phyloP scores from a whole-genome alignment of 2,329 filamentous ascomycete species.

The Sclerotinia borealis region DNA sequence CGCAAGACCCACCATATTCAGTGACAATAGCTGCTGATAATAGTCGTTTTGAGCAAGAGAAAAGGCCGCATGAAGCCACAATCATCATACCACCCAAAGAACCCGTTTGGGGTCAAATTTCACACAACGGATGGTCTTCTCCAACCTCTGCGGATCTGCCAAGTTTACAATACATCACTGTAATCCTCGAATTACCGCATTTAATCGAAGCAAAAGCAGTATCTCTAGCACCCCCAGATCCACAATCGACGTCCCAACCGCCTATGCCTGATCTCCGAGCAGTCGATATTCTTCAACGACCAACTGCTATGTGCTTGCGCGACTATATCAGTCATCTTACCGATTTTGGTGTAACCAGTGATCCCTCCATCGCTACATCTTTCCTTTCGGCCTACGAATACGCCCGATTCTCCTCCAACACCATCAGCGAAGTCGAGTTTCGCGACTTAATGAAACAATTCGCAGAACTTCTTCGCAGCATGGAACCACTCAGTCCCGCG shows the following conservation, averaged over 20 bases:
- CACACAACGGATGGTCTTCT: slow-evolving; percentile 84
- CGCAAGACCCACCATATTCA: slow-evolving; percentile 28
- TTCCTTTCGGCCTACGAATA: slow-evolving; percentile 78
- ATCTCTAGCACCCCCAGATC: slow-evolving; percentile 64
- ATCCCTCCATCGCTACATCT: slow-evolving; percentile 41
- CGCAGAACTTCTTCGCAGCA: slow-evolving; percentile 69
- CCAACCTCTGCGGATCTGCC: slow-evolving; percentile 69
- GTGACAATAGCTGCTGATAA: slow-evolving; percentile 15
- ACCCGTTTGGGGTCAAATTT: slow-evolving; percentile 69
- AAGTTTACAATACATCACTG: slow-evolving; percentile 74
- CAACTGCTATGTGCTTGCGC: slow-evolving; percentile 65
- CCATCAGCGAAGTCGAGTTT: slow-evolving; percentile 66
- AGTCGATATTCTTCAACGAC: slow-evolving; percentile 65
- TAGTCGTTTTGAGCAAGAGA: slow-evolving; percentile 9
- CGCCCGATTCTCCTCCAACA: slow-evolving; percentile 71
- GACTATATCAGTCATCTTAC: slow-evolving; percentile 72
- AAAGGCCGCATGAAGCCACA: slow-evolving; percentile 16
- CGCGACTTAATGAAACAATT: slow-evolving; percentile 77
- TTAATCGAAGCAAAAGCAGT: slow-evolving; percentile 89
- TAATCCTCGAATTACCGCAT: slow-evolving; percentile 78
- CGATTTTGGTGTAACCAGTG: slow-evolving; percentile 58
- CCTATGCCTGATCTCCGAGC: slow-evolving; percentile 58
- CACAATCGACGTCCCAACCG: slow-evolving; percentile 35
- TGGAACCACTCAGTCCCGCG: slow-evolving; percentile 46
- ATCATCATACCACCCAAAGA: slow-evolving; percentile 22